Conservation (phyloP, 768 basidiomycete genomes). For the Lactifluus piperatus region DNA sequence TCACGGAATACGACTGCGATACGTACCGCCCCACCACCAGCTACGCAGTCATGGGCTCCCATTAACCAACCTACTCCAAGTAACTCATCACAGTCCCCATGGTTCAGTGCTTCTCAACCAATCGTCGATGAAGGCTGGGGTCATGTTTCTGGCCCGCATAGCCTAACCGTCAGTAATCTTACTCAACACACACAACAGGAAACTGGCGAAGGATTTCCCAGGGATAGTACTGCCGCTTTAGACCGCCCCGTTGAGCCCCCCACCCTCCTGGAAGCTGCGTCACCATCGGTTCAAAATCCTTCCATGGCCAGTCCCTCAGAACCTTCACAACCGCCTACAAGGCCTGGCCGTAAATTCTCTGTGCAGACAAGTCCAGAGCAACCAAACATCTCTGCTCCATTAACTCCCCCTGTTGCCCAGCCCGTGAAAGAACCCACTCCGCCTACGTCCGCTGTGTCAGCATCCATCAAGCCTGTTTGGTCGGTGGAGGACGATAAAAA, state of each 20-base stretch:
- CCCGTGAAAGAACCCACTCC: conserved; percentile 20
- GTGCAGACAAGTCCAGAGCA: conserved; percentile 17
- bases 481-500: conserved; percentile 59
- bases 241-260: conserved; percentile 15
- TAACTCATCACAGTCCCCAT: conserved; percentile 37
- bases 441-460: conserved; percentile 18
- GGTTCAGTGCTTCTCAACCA: conserved; percentile 43
- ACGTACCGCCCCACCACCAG: conserved; percentile 17
- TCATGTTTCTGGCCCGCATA: conserved; percentile 33
- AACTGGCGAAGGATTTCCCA: conserved; percentile 25
- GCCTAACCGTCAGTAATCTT: conserved; percentile 48
- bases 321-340: conserved; percentile 23
- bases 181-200: conserved; percentile 51
- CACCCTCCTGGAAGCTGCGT: conserved; percentile 20
- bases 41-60: conserved; percentile 17
- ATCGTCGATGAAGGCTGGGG: conserved; percentile 41
- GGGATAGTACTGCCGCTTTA: conserved; percentile 16
- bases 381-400: conserved; percentile 7
- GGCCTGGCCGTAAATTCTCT: conserved; percentile 10
- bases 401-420: conserved; percentile 15
- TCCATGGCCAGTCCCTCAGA: conserved; percentile 20
- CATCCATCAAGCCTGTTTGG: conserved; percentile 50
- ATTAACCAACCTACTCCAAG: conserved; percentile 6
- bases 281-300: not conserved
- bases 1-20: conserved; percentile 16